Evolutionary conservation across 192 early-diverging fungal species (phyloP).

Genomic region (Helicostylum pulchrum): DNA sequence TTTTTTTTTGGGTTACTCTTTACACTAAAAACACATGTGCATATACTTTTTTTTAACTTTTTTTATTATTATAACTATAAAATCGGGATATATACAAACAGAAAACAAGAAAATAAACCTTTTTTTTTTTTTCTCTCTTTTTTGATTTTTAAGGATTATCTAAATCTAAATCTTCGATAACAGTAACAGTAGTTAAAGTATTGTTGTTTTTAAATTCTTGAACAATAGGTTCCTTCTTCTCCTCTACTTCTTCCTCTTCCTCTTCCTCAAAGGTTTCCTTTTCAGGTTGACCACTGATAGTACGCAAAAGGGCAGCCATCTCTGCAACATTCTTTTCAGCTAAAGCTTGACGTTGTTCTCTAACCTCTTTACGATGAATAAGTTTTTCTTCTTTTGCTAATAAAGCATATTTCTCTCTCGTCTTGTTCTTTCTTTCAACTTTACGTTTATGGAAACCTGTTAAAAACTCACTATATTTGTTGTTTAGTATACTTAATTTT

Average conservation of each 20-base stretch:
- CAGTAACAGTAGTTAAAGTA: constrained; percentile 68
- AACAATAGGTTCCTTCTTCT: constrained; percentile 43
- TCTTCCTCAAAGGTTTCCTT: constrained; percentile 21
- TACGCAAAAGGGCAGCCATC: constrained; percentile 44
- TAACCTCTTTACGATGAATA: constrained; percentile 49
- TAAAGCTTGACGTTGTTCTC: constrained; percentile 47
- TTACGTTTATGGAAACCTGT: constrained; percentile 82
- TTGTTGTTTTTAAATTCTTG: constrained; percentile 52
- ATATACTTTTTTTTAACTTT: no score
- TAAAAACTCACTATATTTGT: constrained; percentile 68
- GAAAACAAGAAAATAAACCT: neutral
- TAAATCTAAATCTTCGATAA: constrained; percentile 65
- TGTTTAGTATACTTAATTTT: no score
- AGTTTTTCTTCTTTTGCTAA: constrained; percentile 53
- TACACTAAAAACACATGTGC: no score
- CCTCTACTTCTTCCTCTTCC: constrained; percentile 16
- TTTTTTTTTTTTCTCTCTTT: neutral
- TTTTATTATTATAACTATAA: no score
- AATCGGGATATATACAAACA: no score
- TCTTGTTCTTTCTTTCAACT: constrained; percentile 60
- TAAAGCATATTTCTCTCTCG: constrained; percentile 44
- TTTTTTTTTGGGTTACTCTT: no score
- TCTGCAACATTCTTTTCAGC: constrained; percentile 50
- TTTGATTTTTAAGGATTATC: constrained; percentile 28
- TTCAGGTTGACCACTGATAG: neutral